These are phyloP conservation scores for Musa balbisiana DNA, from an alignment of 202 grass and related monocot species.

Conservation along the genomic window DNA sequence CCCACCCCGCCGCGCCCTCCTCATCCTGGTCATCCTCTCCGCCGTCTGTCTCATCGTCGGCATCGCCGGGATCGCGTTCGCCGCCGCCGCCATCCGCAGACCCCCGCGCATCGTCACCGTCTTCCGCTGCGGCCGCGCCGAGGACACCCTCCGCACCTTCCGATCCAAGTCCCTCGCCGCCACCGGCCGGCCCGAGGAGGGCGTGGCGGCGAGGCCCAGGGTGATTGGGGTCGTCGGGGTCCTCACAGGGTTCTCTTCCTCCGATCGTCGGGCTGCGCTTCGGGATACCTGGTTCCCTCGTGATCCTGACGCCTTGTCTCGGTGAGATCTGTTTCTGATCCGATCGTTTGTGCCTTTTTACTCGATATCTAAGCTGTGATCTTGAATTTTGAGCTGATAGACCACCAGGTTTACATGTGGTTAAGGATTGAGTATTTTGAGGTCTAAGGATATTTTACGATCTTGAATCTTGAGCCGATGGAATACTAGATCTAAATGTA, in stretches of 20 bases:
- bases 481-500: background rate
- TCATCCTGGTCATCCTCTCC: conserved; percentile 48
- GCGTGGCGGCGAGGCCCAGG: conserved; percentile 49
- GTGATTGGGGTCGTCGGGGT: conserved; percentile 79
- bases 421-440: background rate
- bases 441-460: background rate
- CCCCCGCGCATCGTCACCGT: conserved; percentile 27
- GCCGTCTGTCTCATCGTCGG: conserved; percentile 47
- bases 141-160: conserved; percentile 73
- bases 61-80: conserved; percentile 39
- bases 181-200: conserved; percentile 17
- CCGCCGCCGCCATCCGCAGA: conserved; percentile 28
- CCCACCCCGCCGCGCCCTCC: conserved; percentile 15
- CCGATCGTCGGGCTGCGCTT: conserved; percentile 50
- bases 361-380: background rate
- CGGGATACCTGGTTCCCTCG: conserved; percentile 85
- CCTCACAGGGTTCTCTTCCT: conserved; percentile 53
- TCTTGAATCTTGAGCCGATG: background rate
- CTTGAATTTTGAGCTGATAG: background rate
- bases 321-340: conserved; percentile 39
- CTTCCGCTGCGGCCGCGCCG: conserved; percentile 67
- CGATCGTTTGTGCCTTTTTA: background rate
- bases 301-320: conserved; percentile 69
- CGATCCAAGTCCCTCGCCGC: conserved; percentile 22
- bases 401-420: background rate